Conservation (phyloP, 495 filamentous ascomycete genomes). For the Penicillium atrosanguineum region DNA sequence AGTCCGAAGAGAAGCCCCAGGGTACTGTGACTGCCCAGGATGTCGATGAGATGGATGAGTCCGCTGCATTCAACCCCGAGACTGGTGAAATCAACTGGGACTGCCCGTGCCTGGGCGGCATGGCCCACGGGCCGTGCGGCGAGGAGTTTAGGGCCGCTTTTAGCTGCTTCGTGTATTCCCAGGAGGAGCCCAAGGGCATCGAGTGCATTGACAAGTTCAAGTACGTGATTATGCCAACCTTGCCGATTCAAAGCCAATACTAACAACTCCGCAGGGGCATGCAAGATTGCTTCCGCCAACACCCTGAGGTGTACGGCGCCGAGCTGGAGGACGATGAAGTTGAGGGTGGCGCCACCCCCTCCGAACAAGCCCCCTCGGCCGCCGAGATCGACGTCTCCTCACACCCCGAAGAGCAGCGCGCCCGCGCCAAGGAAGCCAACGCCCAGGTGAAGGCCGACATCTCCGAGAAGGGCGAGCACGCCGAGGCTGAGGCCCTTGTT, state of each 20-base stretch:
- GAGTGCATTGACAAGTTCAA: conserved; percentile 99
- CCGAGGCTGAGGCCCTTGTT: conserved; percentile 45
- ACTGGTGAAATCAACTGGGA: conserved; percentile 99
- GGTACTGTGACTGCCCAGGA: conserved; percentile 43
- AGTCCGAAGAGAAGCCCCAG: conserved; percentile 5
- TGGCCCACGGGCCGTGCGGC: conserved; percentile 95
- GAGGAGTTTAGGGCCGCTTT: conserved; percentile 93
- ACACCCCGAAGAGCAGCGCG: conserved; percentile 25
- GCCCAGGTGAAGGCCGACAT: conserved; percentile 23
- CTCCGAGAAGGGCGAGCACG: conserved; percentile 18
- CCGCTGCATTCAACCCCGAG: conserved; percentile 96
- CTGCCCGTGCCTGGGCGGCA: conserved; percentile 94
- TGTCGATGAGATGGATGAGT: conserved; percentile 74
- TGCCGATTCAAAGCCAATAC: not conserved
- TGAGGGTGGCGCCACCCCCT: conserved; percentile 19
- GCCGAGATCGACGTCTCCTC: conserved; percentile 18
- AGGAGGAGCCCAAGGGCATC: conserved; percentile 96
- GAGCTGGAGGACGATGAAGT: conserved; percentile 77
- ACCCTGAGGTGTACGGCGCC: conserved; percentile 90
- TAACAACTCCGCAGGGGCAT: conserved; percentile 61
- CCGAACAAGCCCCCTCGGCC: conserved; percentile 13
- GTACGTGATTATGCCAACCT: conserved; percentile 41
- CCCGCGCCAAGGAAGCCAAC: conserved; percentile 24
- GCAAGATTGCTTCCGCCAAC: conserved; percentile 92
- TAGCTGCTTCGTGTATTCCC: conserved; percentile 94